A percentile compares a stretch with the other conserved stretches of the same genome.
Conservation (phyloP, 805 yeast species). For the Starmerella bacillaris region DNA sequence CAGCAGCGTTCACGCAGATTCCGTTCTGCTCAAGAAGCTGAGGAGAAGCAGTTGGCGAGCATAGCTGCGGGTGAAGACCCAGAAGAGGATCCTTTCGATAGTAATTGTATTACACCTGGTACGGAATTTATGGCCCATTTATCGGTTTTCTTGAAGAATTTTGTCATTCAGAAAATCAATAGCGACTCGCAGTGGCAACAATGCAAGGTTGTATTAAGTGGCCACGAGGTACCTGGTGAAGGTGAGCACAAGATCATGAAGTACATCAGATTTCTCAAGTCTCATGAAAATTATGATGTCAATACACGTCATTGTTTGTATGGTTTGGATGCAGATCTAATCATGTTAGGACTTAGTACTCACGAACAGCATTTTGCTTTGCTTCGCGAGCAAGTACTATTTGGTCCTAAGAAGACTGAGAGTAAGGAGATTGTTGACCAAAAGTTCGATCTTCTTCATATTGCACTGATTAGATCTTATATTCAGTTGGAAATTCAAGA, state of each 20-base stretch:
- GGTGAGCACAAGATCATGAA: slow-evolving; percentile 98
- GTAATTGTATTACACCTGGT: slow-evolving; percentile 95
- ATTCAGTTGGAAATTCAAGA: slow-evolving; percentile 45
- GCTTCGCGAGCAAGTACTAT: slow-evolving; percentile 85
- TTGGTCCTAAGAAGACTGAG: slow-evolving; percentile 36
- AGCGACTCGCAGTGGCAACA: slow-evolving; percentile 86
- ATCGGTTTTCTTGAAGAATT: slow-evolving; percentile 66
- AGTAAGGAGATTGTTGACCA: slow-evolving; percentile 47
- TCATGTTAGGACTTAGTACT: slow-evolving; percentile 86
- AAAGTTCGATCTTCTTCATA: slow-evolving; percentile 64
- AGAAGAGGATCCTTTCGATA: slow-evolving; percentile 78
- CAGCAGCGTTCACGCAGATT: slow-evolving; percentile 90
- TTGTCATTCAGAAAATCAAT: slow-evolving; percentile 77
- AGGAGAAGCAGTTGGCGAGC: slow-evolving; percentile 23
- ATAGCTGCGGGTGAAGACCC: slow-evolving; percentile 51
- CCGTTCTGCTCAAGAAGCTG: slow-evolving; percentile 79
- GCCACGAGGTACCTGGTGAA: slow-evolving; percentile 96
- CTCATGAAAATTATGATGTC: slow-evolving; percentile 74
- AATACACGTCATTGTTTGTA: slow-evolving; percentile 92
- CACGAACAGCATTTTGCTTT: slow-evolving; percentile 95
- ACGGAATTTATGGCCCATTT: slow-evolving; percentile 91
- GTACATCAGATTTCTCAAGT: slow-evolving; percentile 73
- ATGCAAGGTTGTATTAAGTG: slow-evolving; percentile 75
- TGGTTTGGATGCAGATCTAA: slow-evolving; percentile 95
- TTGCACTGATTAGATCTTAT: slow-evolving; percentile 79